Percentiles rank a stretch among this genome's conserved stretches.
These are phyloP conservation scores for Aphanomyces euteiches DNA, from an alignment of 352 stramenopile species.

Conservation along the genomic window DNA sequence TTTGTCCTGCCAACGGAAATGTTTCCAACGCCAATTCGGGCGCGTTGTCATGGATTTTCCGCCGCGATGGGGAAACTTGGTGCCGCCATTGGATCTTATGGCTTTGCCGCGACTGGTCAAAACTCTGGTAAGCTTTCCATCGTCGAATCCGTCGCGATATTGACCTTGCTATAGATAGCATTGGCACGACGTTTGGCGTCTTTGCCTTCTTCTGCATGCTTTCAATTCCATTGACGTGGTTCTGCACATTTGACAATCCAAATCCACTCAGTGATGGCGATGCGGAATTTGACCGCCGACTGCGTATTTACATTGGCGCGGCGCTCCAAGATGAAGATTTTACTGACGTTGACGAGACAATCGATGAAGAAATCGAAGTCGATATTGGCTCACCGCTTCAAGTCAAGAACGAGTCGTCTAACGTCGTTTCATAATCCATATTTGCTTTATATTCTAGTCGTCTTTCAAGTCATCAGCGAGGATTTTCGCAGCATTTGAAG, in stretches of 20 bases:
- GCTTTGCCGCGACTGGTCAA: conserved; percentile 29
- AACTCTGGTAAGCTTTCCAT: no score
- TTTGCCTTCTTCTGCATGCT: conserved; percentile 51
- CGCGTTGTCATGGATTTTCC: conserved; percentile 58
- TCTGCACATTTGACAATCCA: conserved; percentile 64
- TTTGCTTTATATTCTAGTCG: not conserved
- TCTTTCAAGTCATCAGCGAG: not conserved
- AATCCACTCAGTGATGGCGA: conserved; percentile 58
- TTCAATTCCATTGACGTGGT: conserved; percentile 59
- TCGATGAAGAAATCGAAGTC: conserved; percentile 26
- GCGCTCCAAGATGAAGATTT: conserved; percentile 31
- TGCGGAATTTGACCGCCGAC: conserved; percentile 44
- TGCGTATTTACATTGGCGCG: conserved; percentile 22
- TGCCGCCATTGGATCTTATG: conserved; percentile 39
- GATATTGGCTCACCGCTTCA: conserved; percentile 4
- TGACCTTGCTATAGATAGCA: not conserved
- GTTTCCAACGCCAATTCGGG: conserved; percentile 57
- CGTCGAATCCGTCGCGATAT: no score
- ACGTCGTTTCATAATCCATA: not conserved
- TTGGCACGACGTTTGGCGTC: conserved; percentile 44
- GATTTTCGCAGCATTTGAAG: not conserved
- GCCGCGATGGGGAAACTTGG: conserved; percentile 58
- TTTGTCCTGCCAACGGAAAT: conserved; percentile 63
- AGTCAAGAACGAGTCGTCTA: no score
- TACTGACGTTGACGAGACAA: conserved; percentile 26